Conservation (phyloP, 2,329 filamentous ascomycete species). For the Alternaria ethzedia region DNA sequence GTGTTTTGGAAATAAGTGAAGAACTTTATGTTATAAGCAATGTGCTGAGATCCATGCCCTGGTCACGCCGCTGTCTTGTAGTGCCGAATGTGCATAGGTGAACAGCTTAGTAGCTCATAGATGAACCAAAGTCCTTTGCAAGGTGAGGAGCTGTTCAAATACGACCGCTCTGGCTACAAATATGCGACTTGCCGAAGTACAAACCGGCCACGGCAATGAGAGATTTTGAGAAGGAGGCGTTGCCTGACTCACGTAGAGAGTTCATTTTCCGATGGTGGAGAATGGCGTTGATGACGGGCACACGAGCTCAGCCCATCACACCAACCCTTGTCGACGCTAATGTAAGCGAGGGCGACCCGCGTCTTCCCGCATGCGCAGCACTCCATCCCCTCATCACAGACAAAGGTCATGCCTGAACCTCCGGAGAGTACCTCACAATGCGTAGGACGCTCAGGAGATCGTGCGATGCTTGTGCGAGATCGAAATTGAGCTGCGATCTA, state of each 20-base stretch:
- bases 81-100: background rate
- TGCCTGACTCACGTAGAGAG: background rate
- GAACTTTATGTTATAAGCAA: background rate
- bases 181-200: background rate
- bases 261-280: background rate
- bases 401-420: background rate
- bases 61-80: background rate
- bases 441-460: conserved; percentile 64
- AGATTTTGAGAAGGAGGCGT: background rate
- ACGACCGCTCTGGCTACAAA: background rate
- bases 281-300: background rate
- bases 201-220: background rate
- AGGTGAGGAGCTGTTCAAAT: background rate
- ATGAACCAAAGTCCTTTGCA: background rate
- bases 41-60: background rate
- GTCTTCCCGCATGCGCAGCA: background rate
- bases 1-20: background rate
- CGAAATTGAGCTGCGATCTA: conserved; percentile 64
- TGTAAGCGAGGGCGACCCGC: background rate
- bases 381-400: background rate
- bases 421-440: conserved; percentile 47
- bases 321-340: background rate
- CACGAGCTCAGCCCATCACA: background rate
- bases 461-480: conserved; percentile 62
- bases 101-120: background rate